Conservation (phyloP, 805 yeast genomes). For the Blastobotrys terrestris region DNA sequence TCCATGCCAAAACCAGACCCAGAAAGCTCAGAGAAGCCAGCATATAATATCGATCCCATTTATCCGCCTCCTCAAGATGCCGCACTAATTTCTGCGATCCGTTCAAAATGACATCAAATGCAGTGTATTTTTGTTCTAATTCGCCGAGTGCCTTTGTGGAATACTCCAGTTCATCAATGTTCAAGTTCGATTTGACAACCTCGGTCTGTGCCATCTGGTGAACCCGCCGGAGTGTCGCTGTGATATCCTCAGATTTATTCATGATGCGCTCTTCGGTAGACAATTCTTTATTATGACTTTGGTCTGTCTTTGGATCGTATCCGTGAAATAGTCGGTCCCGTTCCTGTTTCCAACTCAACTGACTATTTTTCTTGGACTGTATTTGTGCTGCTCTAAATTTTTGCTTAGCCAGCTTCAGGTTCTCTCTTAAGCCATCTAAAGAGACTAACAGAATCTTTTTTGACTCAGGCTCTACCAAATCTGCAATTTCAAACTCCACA, state of each 20-base stretch:
- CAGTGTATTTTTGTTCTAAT: constrained; percentile 32
- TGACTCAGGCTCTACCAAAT: constrained; percentile 2
- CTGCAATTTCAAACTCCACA: constrained; percentile 9
- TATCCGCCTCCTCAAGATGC: constrained; percentile 36
- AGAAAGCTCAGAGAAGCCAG: constrained; percentile 33
- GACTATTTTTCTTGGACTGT: constrained; percentile 18
- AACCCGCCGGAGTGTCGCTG: constrained; percentile 19
- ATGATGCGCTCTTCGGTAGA: constrained; percentile 20
- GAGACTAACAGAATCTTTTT: constrained; percentile 12
- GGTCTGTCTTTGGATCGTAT: neutral
- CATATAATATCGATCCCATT: constrained; percentile 34
- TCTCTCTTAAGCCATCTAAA: constrained; percentile 17
- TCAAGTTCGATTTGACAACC: constrained; percentile 31
- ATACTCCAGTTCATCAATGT: constrained; percentile 34
- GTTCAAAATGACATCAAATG: constrained; percentile 32
- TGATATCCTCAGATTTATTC: constrained; percentile 22
- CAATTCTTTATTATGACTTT: constrained; percentile 1
- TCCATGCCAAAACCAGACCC: constrained; percentile 31
- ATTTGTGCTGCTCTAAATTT: constrained; percentile 21
- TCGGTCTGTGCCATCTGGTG: constrained; percentile 34
- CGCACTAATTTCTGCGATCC: constrained; percentile 32
- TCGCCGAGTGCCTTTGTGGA: constrained; percentile 30
- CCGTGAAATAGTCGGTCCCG: constrained; percentile 18
- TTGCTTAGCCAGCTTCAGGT: constrained; percentile 12
- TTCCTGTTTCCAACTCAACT: constrained; percentile 14